Conservation (phyloP, 495 filamentous ascomycete genomes). For the Penicillium goetzii region DNA sequence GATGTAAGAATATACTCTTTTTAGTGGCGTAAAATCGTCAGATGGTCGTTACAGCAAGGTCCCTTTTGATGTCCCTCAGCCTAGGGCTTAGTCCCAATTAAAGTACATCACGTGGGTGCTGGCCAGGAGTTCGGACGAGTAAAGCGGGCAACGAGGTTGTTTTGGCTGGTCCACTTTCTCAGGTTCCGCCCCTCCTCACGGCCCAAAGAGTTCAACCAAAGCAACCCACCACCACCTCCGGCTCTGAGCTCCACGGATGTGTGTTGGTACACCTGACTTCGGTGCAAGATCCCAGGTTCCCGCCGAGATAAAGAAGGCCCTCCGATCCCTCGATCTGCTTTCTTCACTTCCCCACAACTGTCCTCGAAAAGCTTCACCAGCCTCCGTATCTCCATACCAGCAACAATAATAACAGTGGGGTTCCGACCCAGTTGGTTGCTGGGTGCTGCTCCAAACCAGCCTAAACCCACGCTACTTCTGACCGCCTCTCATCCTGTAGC, state of each 20-base stretch:
- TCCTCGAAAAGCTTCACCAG: constrained; percentile 21
- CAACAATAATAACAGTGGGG: constrained; percentile 33
- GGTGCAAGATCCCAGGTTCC: constrained; percentile 3
- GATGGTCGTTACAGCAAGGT: not conserved
- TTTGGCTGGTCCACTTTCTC: constrained; percentile 30
- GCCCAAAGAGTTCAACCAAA: constrained; percentile 14
- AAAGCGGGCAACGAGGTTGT: constrained; percentile 18
- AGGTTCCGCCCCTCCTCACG: constrained; percentile 31
- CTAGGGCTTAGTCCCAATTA: constrained; percentile 11
- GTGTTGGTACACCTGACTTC: constrained; percentile 8
- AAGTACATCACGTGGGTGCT: constrained; percentile 38
- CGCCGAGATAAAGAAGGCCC: constrained; percentile 1
- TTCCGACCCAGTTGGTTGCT: constrained; percentile 33
- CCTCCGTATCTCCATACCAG: constrained; percentile 29
- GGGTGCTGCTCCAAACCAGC: constrained; percentile 24
- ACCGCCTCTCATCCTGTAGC: constrained; percentile 34
- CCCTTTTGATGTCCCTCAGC: not conserved
- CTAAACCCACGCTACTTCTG: constrained; percentile 29
- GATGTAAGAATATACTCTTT: not conserved
- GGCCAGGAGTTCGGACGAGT: constrained; percentile 17
- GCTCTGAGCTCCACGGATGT: constrained; percentile 12
- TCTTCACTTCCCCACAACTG: not conserved
- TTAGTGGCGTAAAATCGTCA: not conserved
- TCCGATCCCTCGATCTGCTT: constrained; percentile 4
- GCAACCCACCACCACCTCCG: constrained; percentile 7